Base-by-base conservation (phyloP, 2,329 filamentous ascomycete genomes). In the Paecilomyces sp. region DNA sequence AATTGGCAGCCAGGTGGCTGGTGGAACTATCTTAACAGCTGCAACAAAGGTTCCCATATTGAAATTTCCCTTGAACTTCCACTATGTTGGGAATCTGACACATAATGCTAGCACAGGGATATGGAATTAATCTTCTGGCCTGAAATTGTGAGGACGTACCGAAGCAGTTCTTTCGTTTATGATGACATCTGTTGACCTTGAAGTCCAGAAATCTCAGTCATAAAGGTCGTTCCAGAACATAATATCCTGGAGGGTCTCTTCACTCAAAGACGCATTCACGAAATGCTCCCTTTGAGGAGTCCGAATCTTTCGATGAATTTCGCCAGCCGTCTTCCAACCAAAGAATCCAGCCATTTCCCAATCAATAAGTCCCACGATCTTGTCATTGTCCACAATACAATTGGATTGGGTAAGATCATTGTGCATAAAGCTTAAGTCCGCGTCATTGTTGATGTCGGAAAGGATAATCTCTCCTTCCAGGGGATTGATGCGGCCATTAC, bases 301-400 rank as follows among this genome's bases (percentile, higher is more conserved):
- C 3, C 36, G 15, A 3, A 41, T 41, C 15, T 15, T 13, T 6
- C 13, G 13, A 56, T 56, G 28, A 31, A 28, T n/a, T 56, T 31
- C 50, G 11, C 61, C 63, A 7, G 67, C 68, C 0, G 64, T 64
- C 54, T 66, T 69, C 69, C 66, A 71, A 3, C 69, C 67, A 60
- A 70, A 69, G 50, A 60, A 76, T 0, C 76, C 75, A 50, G 76
- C 75, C 74, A 77, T 77, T 64, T 78, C 76, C 75, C 74, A 78
- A 58, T 77, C 73, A 58, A 76, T 60, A 24, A 79, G 64, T 3
- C 71, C 76, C 1, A 77, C 71, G 51, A 79, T 75, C 61, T 59
- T 74, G 60, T 70, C 72, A 57, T 74, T 63, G 50, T 77, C 63
- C 3, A 78, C 74, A 33, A 77, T 77, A 60, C 60, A 67, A 61